A percentile compares a stretch with the other conserved stretches of the same genome.
Evolutionary conservation across 108 stramenopile species (phyloP).

Genomic region (Cyclotella atomus): DNA sequence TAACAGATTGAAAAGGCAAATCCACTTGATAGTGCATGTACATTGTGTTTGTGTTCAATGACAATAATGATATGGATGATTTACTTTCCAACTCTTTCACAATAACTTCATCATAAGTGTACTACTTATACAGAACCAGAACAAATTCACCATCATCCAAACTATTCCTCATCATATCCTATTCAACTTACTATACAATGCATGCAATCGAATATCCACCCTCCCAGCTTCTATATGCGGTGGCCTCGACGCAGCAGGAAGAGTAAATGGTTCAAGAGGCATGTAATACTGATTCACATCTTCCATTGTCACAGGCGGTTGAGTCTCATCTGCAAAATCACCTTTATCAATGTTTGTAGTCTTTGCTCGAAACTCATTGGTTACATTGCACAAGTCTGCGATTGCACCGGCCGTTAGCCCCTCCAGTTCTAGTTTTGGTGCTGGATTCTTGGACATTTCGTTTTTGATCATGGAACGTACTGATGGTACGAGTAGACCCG

Average conservation of each 20-base stretch:
- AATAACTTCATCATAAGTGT: not conserved
- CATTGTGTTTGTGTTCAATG: too few species aligned
- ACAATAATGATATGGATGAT: too few species aligned
- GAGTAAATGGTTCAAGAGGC: slow-evolving; percentile 46
- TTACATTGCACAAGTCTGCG: slow-evolving; percentile 49
- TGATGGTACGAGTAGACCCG: slow-evolving; percentile 44
- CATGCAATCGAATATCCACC: slow-evolving; percentile 54
- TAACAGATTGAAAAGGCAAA: too few species aligned
- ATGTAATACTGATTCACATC: slow-evolving; percentile 41
- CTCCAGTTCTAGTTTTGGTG: slow-evolving; percentile 37
- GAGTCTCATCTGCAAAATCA: slow-evolving; percentile 37
- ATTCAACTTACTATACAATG: slow-evolving; percentile 43
- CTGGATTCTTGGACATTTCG: slow-evolving; percentile 28
- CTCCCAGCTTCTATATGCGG: slow-evolving; percentile 55
- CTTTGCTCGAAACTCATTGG: slow-evolving; percentile 34
- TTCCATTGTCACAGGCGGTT: slow-evolving; percentile 6
- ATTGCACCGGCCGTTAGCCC: slow-evolving; percentile 50
- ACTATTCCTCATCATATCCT: slow-evolving; percentile 18
- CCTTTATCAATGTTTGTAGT: slow-evolving; percentile 45
- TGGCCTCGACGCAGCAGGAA: slow-evolving; percentile 40
- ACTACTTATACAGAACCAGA: not conserved
- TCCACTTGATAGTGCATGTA: too few species aligned
- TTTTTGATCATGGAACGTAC: slow-evolving; percentile 50
- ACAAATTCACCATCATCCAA: not conserved
- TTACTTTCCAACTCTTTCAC: too few species aligned